These are phyloP conservation scores for Penicillium sp. DNA, from an alignment of 2,329 filamentous ascomycete genomes.

Conservation along the genomic window DNA sequence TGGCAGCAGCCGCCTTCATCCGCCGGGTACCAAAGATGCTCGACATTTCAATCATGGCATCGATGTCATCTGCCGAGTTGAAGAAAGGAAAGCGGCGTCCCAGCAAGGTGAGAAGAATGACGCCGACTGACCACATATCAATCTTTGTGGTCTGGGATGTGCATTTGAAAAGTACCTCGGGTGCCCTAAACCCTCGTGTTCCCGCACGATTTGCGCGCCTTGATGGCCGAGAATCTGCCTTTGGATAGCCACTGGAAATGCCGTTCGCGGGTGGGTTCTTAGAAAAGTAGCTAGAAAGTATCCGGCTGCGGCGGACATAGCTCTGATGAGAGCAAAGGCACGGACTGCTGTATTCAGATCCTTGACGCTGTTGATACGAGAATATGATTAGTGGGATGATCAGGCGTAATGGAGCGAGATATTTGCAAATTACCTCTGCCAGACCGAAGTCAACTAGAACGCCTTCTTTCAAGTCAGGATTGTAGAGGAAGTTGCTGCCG, in stretches of 20 bases:
- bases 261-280: slow-evolving; percentile 50
- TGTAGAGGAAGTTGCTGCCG: slow-evolving; percentile 81
- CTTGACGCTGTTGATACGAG: slow-evolving; percentile 56
- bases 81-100: slow-evolving; percentile 96
- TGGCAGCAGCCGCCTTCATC: slow-evolving; percentile 78
- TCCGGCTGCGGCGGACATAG: slow-evolving; percentile 61
- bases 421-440: slow-evolving; percentile 62
- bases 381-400: neutral
- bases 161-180: slow-evolving; percentile 96
- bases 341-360: slow-evolving; percentile 45
- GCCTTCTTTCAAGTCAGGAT: slow-evolving; percentile 71
- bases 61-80: slow-evolving; percentile 96
- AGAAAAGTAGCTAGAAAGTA: slow-evolving; percentile 61
- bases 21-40: slow-evolving; percentile 85
- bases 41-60: slow-evolving; percentile 95
- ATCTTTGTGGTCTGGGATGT: slow-evolving; percentile 92
- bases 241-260: slow-evolving; percentile 72
- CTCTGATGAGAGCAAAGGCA: slow-evolving; percentile 76
- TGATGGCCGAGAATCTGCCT: slow-evolving; percentile 83
- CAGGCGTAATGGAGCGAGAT: neutral
- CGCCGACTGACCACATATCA: slow-evolving; percentile 94
- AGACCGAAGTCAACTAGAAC: slow-evolving; percentile 99
- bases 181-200: slow-evolving; percentile 91
- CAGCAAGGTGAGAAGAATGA: slow-evolving; percentile 94
- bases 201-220: slow-evolving; percentile 91